Base-by-base conservation (phyloP, 768 basidiomycete species). In the Boletus eberwhitei region DNA sequence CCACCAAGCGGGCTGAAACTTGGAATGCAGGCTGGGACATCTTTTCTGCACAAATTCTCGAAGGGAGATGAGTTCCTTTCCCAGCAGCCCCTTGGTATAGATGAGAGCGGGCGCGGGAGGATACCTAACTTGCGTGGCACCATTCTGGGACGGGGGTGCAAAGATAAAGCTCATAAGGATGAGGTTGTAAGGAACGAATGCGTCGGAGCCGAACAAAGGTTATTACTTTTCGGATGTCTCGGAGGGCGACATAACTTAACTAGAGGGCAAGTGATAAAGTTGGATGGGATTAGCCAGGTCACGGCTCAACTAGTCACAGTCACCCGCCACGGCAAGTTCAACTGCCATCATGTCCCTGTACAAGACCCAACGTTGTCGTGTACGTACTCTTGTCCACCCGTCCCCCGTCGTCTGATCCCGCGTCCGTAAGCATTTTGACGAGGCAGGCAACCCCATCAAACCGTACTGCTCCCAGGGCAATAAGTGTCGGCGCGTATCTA, bases 331-430 rank as follows among this genome's bases (percentile, higher is more conserved):
- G 24, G 35, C 17, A 8, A 29, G 17, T n/a, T 31, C 26, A 6
- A 44, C 26, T n/a, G n/a, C n/a, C n/a, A n/a, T n/a, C 52, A 71
- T 71, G 69, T 72, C 69, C 35, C 42, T 67, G 42, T 78, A 73
- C 67, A 80, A 80, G 65, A 77, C 71, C 40, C 69, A 75, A 54
- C 73, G 73, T 31, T 81, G 79, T 66, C 79, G 80, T 29, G 80
- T 79, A 65, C 40, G 77, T 66, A 9, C 17, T 39, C 53, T 34
- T 13, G 48, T 63, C 42, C 62, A 7, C 26, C 35, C 48, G 50
- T 56, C 16, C 38, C 31, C 7, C 21, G 29, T 50, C 48, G 40
- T 51, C 64, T 65, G 53, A 69, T 54, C 31, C n/a, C 42, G 34
- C 42, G 34, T 58, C 45, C 45, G 5, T 35, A 61, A 82, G 81